Conservation (phyloP, 139 green algal genomes). For the Edaphochlamys debaryana region DNA sequence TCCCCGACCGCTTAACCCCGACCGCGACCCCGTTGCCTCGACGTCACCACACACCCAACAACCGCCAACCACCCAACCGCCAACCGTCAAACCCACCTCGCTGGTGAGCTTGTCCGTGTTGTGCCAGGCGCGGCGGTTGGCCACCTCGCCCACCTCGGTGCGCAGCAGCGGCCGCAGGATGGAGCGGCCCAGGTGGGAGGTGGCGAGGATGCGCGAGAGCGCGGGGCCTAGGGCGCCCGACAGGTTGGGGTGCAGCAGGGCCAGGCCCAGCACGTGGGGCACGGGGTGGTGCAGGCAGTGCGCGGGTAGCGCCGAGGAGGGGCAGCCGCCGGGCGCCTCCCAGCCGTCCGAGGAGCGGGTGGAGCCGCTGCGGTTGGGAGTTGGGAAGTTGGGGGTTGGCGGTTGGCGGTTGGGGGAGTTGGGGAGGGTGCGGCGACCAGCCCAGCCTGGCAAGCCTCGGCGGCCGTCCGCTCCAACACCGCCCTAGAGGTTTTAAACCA, state of each 20-base stretch:
- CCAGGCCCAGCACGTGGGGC: conserved; percentile 56
- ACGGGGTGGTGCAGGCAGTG: neutral
- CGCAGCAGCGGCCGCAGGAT: conserved; percentile 81
- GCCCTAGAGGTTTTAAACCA: no score
- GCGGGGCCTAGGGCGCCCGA: conserved; percentile 49
- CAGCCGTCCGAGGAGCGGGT: conserved; percentile 17
- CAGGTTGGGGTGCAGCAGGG: conserved; percentile 71
- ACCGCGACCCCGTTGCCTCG: no score
- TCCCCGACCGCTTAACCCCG: no score
- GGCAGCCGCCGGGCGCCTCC: conserved; percentile 8
- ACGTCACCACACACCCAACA: no score
- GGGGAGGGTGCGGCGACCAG: no score
- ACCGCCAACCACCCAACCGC: no score
- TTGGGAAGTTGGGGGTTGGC: neutral
- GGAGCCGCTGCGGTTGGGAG: neutral
- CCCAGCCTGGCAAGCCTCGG: no score
- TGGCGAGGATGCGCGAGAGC: conserved; percentile 66
- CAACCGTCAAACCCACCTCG: no score
- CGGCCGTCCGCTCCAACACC: no score
- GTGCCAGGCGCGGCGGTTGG: conserved; percentile 77
- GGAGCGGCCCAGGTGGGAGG: conserved; percentile 67
- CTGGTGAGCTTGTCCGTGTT: conserved; percentile 64
- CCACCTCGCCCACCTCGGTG: conserved; percentile 75
- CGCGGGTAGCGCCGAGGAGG: conserved; percentile 1
- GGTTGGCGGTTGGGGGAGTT: no score